These are phyloP conservation scores for Papiliotrema flavescens DNA, from an alignment of 1,284 basidiomycete species.

Conservation along the genomic window DNA sequence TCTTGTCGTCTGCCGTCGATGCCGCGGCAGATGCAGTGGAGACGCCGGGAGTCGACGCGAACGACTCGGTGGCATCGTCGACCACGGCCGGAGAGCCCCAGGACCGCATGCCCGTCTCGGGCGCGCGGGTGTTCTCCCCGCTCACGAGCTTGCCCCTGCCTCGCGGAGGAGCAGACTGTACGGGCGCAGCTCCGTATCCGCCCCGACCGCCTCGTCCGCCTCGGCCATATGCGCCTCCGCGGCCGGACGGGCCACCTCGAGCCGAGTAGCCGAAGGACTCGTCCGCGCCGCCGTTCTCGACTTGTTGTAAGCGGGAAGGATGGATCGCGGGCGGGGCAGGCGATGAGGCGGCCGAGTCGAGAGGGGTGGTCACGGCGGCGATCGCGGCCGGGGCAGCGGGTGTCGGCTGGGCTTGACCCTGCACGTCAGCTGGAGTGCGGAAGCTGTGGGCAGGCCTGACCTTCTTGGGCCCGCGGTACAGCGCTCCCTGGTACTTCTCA, in stretches of 20 bases:
- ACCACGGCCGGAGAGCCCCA: conserved; percentile 40
- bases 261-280: no score
- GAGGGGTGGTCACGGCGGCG: no score
- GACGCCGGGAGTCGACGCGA: neutral
- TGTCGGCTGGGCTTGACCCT: no score
- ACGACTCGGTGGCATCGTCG: conserved; percentile 6
- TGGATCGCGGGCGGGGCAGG: neutral
- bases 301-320: conserved; percentile 27
- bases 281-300: neutral
- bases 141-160: conserved; percentile 15
- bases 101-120: conserved; percentile 39
- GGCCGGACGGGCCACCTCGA: no score
- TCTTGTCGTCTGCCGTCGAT: conserved; percentile 17
- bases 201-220: no score
- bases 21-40: neutral
- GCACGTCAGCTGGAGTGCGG: no score
- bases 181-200: conserved; percentile 7
- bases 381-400: neutral
- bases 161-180: no score
- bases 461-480: conserved; percentile 74
- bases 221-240: no score
- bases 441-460: no score
- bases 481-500: conserved; percentile 81
- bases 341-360: no score
- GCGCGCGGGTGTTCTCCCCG: conserved; percentile 32